Conservation (phyloP, 2,329 filamentous ascomycete genomes). For the Paraphaeosphaeria sporulosa region DNA sequence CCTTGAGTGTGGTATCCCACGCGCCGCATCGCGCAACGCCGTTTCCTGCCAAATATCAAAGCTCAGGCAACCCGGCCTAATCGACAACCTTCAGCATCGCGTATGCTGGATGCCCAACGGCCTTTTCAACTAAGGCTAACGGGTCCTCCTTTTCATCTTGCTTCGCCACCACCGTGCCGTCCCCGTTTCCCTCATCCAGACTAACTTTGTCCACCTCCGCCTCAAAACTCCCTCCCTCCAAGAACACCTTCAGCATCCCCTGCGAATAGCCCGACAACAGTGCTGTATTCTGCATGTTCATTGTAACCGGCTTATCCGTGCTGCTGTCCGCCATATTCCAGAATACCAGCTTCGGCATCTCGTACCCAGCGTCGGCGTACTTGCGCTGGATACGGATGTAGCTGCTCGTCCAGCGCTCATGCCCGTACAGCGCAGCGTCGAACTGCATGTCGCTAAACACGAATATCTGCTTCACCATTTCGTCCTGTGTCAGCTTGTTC, state of each 20-base stretch:
- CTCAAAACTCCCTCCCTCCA: slow-evolving; percentile 59
- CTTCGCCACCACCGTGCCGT: slow-evolving; percentile 37
- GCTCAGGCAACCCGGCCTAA: slow-evolving; percentile 42
- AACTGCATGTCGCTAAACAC: slow-evolving; percentile 71
- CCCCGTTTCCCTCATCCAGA: slow-evolving; percentile 44
- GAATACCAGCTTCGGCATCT: slow-evolving; percentile 66
- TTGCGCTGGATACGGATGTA: slow-evolving; percentile 59
- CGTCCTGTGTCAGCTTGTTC: slow-evolving; percentile 60
- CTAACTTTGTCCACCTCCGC: slow-evolving; percentile 49
- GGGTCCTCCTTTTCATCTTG: slow-evolving; percentile 54
- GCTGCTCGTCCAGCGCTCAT: slow-evolving; percentile 53
- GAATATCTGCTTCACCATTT: slow-evolving; percentile 69
- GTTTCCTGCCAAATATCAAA: no score
- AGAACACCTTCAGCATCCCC: slow-evolving; percentile 65
- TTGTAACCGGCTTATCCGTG: slow-evolving; percentile 59
- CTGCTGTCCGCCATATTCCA: slow-evolving; percentile 64
- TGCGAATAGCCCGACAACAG: slow-evolving; percentile 66
- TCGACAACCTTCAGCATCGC: slow-evolving; percentile 64
- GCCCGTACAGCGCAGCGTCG: slow-evolving; percentile 44
- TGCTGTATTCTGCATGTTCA: slow-evolving; percentile 55
- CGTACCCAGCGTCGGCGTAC: slow-evolving; percentile 61
- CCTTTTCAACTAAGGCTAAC: no score
- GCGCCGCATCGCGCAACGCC: no score
- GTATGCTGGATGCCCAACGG: slow-evolving; percentile 63
- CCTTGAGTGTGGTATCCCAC: no score